These are phyloP conservation scores for Penicillium olsonii DNA, from an alignment of 2,329 filamentous ascomycete species.

Conservation along the genomic window DNA sequence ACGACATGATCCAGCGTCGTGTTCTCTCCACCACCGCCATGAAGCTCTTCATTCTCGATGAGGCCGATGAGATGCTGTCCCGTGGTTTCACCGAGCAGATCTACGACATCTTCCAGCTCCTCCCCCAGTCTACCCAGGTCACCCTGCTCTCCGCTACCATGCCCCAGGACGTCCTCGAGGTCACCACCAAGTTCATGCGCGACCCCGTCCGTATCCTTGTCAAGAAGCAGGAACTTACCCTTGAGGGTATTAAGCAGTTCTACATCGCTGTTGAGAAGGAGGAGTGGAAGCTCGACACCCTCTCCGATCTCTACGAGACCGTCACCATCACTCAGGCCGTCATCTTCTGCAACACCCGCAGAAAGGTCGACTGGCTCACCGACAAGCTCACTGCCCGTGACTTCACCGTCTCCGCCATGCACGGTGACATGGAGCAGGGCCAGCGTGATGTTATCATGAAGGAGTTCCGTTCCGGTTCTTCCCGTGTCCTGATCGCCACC, in stretches of 20 bases:
- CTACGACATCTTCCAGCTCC: slow-evolving; percentile 97
- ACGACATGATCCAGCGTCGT: slow-evolving; percentile 77
- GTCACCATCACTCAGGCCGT: slow-evolving; percentile 98
- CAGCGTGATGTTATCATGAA: slow-evolving; percentile 99
- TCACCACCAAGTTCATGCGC: slow-evolving; percentile 99
- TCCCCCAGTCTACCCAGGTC: slow-evolving; percentile 96
- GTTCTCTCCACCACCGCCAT: slow-evolving; percentile 73
- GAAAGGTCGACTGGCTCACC: slow-evolving; percentile 99
- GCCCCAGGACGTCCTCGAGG: slow-evolving; percentile 95
- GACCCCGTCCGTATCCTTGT: slow-evolving; percentile 53
- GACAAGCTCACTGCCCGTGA: slow-evolving; percentile 99
- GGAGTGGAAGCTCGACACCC: slow-evolving; percentile 99
- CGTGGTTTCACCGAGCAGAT: slow-evolving; percentile 97
- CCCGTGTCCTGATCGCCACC: slow-evolving; percentile 92
- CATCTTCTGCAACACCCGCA: slow-evolving; percentile 98
- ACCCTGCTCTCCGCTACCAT: slow-evolving; percentile 96
- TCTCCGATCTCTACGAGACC: slow-evolving; percentile 98
- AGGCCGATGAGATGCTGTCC: slow-evolving; percentile 71
- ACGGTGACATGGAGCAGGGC: slow-evolving; percentile 98
- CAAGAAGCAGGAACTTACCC: slow-evolving; percentile 70
- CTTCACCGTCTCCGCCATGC: slow-evolving; percentile 98
- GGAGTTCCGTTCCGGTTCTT: slow-evolving; percentile 96
- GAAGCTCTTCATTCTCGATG: slow-evolving; percentile 77
- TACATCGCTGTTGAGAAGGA: slow-evolving; percentile 99
- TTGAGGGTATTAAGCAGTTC: slow-evolving; percentile 97